Evolutionary conservation across 2,329 filamentous ascomycete species (phyloP), one percentile per base, ranked within the genome.

Genomic region (Exophiala dermatitidis): DNA sequence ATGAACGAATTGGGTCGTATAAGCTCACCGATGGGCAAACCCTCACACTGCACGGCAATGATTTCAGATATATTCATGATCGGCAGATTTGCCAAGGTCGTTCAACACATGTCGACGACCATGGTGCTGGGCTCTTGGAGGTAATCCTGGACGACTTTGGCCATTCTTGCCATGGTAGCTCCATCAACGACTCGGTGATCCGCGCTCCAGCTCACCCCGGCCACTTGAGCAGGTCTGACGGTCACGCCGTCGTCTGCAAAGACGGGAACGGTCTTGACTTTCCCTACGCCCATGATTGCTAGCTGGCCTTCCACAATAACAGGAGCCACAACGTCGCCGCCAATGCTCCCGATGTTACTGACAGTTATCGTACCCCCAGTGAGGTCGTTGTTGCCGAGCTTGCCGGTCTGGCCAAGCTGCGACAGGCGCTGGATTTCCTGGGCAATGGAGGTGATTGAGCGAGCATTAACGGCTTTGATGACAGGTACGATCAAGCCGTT

Each of bases 111-210:
- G 67, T 87, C 84, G 69, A 95, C 78, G 59, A 96, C 75, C 89
- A 97, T 95, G 52, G 79, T 78, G 67, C 90, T 90, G 3, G 91
- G 88, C 65, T 88, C 82, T 73, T 97, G 90, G 37, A 97, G 79
- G 62, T 87, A 82, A 48, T 77, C 76, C 63, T 83, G 82, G 26
- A 97, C 86, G 58, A 85, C 79, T 64, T 90, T 89, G 8, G 89
- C 90, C 68, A 91, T 91, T 61, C 90, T 80, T 19, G 93, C 93
- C 80, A 95, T 89, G 56, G 90, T 95, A 44, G 91, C 91, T 1
- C 93, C 93, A 71, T 98, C 93, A 44, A 97, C 83, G 50, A 97
- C 87, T 19, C 93, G 78, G 71, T 98, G 93, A 70, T 97, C 90
- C 4, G 91, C 91, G 68, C 88, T 91, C 91, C 91, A 97, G 71